These are phyloP conservation scores for Mesotaenium endlicherianum DNA, from an alignment of 139 green algal genomes.

Conservation along the genomic window DNA sequence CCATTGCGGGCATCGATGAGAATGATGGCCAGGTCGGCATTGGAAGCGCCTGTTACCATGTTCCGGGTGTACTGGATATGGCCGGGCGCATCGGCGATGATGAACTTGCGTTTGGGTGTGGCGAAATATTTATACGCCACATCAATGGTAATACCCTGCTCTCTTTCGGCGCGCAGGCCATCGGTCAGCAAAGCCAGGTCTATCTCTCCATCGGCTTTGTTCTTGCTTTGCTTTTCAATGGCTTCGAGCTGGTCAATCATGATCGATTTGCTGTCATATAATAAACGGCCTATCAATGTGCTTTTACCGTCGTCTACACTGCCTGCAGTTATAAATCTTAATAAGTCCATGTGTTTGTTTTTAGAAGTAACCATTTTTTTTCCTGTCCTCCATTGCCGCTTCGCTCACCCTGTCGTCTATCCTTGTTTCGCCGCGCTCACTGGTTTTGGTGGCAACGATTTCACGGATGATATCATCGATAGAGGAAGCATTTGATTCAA, in stretches of 20 bases:
- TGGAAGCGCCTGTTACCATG: not conserved
- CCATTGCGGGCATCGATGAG: not conserved
- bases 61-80: not conserved
- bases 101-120: not conserved
- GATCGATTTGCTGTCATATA: not conserved
- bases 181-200: not conserved
- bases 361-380: too few relatives aligned
- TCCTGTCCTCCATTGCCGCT: too few relatives aligned
- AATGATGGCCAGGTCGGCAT: not conserved
- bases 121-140: not conserved
- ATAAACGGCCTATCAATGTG: not conserved
- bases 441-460: too few relatives aligned
- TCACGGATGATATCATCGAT: too few relatives aligned
- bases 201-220: not conserved
- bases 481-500: too few relatives aligned
- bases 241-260: not conserved
- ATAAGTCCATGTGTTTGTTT: not conserved
- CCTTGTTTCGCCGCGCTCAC: too few relatives aligned
- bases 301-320: not conserved
- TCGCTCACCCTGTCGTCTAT: too few relatives aligned
- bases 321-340: not conserved
- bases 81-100: not conserved
- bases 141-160: not conserved
- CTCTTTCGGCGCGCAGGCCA: not conserved
- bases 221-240: not conserved